Evolutionary conservation across 2,329 filamentous ascomycete species (phyloP), one percentile per base, ranked within the genome.

Genomic region (Zymoseptoria pseudotritici): DNA sequence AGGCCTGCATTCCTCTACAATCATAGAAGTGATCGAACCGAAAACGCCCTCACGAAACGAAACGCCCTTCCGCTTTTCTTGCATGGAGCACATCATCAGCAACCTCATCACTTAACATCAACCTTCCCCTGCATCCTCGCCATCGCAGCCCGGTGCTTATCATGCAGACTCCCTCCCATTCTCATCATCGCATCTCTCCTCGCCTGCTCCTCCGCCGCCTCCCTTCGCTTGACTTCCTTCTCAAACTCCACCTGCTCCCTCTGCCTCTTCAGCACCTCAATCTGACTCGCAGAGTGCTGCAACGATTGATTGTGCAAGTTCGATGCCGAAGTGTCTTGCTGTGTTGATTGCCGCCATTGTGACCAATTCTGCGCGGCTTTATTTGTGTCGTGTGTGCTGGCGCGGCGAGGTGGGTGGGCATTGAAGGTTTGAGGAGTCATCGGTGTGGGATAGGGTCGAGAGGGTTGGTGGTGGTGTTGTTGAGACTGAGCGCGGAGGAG

Each of bases 101-200:
- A 24, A 3, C 3, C 26, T 53, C 22, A 53, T 46, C 31, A 53
- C 24, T 61, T 62, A 53, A 61, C 60, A 29, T 66, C 62, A 0
- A 62, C 64, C 54, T 76, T 74, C 13, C 80, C 80, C 71, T 96
- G 91, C 86, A 97, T 88, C 72, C 81, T 86, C 63, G 88, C 81
- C 83, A 97, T 82, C 0, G 88, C 89, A 64, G 92, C 87, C 20
- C 88, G 82, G 72, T 97, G 92, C 21, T 86, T 82, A 53, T 89
- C 87, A 56, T 89, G 79, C 78, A 96, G 83, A 64, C 26, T 29
- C 26, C 88, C 84, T 0, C 87, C 86, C 17, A 83, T 85, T 57
- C 90, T 81, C 88, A 95, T 94, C 65, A 84, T 82, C 72, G 87
- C 84, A 65, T 91, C 88, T 67, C 91, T 86, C 50, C 81, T 82